phyloP scores from a whole-genome alignment of 169 alveolate species.

The Cryptosporidium bovis region DNA sequence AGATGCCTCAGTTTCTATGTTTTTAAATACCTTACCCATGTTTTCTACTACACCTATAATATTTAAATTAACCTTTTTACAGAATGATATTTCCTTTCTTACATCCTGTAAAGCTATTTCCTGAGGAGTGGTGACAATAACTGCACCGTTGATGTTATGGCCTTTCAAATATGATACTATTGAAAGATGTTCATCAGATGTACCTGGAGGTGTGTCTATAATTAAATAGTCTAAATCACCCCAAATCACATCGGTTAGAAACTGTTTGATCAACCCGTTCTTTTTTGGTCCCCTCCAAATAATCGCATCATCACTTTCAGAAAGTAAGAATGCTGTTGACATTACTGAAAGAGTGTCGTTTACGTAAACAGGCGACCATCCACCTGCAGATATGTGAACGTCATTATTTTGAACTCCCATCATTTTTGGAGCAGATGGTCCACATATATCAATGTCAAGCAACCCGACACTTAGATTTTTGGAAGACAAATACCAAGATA shows the following conservation, averaged over 20 bases:
- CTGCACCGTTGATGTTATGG: constrained; percentile 83
- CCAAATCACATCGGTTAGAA: constrained; percentile 97
- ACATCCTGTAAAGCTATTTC: constrained; percentile 92
- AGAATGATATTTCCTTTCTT: constrained; percentile 93
- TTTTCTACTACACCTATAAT: constrained; percentile 97
- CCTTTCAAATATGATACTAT: constrained; percentile 90
- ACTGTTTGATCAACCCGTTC: constrained; percentile 95
- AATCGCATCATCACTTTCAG: constrained; percentile 93
- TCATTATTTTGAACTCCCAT: constrained; percentile 91
- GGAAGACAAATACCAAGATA: constrained; percentile 80
- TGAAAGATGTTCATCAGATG: constrained; percentile 98
- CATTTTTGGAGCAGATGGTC: constrained; percentile 98
- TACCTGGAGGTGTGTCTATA: constrained; percentile 99
- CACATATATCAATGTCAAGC: constrained; percentile 98
- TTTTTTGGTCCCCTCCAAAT: constrained; percentile 99
- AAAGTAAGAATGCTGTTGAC: constrained; percentile 95
- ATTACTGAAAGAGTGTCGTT: constrained; percentile 94
- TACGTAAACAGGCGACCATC: constrained; percentile 97
- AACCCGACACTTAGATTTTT: constrained; percentile 89
- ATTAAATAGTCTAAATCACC: constrained; percentile 95
- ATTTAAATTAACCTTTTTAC: constrained; percentile 82
- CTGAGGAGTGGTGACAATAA: constrained; percentile 89
- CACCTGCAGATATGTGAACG: constrained; percentile 94
- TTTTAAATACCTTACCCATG: constrained; percentile 86
- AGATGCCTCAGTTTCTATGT: constrained; percentile 36